phyloP scores from a whole-genome alignment of 768 basidiomycete species.

The Tricholoma bakamatsutake region DNA sequence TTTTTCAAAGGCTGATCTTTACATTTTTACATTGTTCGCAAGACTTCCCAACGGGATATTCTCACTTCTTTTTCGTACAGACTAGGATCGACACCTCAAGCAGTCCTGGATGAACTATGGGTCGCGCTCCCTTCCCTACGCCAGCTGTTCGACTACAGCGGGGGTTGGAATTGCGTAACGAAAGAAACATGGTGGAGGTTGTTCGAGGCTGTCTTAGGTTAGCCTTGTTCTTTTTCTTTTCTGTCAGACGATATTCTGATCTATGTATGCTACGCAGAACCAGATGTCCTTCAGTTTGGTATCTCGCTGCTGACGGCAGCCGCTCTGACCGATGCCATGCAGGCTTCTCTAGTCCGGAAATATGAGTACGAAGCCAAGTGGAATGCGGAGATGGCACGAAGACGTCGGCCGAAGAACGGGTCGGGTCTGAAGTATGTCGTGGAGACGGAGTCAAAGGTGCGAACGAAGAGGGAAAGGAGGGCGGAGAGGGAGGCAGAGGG shows the following conservation, averaged over 20 bases:
- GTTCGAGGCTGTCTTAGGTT: slow-evolving; percentile 37
- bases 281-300: slow-evolving; percentile 47
- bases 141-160: slow-evolving; percentile 29
- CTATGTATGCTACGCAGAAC: slow-evolving; percentile 29
- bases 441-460: slow-evolving; percentile 2
- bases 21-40: neutral
- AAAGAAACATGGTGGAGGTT: slow-evolving; percentile 45
- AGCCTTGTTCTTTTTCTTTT: slow-evolving; percentile 10
- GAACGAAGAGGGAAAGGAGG: slow-evolving; percentile 9
- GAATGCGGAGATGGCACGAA: slow-evolving; percentile 14
- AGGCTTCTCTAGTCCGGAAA: slow-evolving; percentile 30
- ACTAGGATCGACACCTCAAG: slow-evolving; percentile 49
- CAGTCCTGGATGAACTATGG: slow-evolving; percentile 56
- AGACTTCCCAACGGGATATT: slow-evolving; percentile 56
- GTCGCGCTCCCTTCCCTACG: slow-evolving; percentile 47
- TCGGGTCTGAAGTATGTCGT: neutral
- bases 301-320: slow-evolving; percentile 49
- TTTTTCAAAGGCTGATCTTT: neutral
- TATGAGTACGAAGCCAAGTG: slow-evolving; percentile 29
- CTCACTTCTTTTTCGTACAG: slow-evolving; percentile 40
- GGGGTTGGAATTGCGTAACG: slow-evolving; percentile 43
- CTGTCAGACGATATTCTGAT: neutral
- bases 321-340: slow-evolving; percentile 42
- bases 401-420: neutral
- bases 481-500: slow-evolving; percentile 29